Conservation (phyloP, 208 protist species). For the Crithidia bombi region DNA sequence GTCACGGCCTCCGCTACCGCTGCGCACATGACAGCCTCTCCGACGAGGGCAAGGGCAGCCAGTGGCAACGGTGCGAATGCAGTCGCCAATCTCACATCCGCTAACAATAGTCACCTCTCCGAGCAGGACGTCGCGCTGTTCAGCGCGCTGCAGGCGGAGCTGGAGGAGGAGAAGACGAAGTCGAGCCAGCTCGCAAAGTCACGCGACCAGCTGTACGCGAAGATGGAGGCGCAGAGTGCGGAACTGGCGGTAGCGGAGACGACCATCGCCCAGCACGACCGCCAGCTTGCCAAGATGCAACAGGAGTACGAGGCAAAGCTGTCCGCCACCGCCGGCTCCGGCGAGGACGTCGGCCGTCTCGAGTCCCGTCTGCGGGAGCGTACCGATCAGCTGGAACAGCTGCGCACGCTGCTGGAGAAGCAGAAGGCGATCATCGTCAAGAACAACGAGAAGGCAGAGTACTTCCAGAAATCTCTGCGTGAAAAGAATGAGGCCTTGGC, state of each 20-base stretch:
- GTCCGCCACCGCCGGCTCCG: constrained; percentile 28
- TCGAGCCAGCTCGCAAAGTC: constrained; percentile 37
- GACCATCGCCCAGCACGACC: constrained; percentile 50
- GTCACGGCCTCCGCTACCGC: background rate
- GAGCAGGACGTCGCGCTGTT: constrained; percentile 15
- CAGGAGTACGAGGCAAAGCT: constrained; percentile 65
- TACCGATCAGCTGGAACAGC: constrained; percentile 71
- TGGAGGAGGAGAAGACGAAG: constrained; percentile 55
- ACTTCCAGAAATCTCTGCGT: constrained; percentile 64
- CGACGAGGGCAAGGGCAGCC: background rate
- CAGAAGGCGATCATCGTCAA: constrained; percentile 87
- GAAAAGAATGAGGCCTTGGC: constrained; percentile 48
- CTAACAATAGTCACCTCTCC: background rate
- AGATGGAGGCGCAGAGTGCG: constrained; percentile 56
- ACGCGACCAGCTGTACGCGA: constrained; percentile 52
- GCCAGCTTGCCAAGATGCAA: constrained; percentile 52
- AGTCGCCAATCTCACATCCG: background rate
- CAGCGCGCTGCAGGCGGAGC: constrained; percentile 43
- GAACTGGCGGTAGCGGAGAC: constrained; percentile 47
- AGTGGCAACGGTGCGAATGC: constrained; percentile 6
- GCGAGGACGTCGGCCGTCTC: constrained; percentile 46
- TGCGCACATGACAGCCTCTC: background rate
- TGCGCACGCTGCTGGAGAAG: constrained; percentile 78
- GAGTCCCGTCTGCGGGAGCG: constrained; percentile 66
- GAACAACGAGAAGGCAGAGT: constrained; percentile 84